A percentile compares a stretch with the other conserved stretches of the same genome.
These are phyloP conservation scores for Mycena haematopus DNA, from an alignment of 768 basidiomycete species.

Conservation along the genomic window DNA sequence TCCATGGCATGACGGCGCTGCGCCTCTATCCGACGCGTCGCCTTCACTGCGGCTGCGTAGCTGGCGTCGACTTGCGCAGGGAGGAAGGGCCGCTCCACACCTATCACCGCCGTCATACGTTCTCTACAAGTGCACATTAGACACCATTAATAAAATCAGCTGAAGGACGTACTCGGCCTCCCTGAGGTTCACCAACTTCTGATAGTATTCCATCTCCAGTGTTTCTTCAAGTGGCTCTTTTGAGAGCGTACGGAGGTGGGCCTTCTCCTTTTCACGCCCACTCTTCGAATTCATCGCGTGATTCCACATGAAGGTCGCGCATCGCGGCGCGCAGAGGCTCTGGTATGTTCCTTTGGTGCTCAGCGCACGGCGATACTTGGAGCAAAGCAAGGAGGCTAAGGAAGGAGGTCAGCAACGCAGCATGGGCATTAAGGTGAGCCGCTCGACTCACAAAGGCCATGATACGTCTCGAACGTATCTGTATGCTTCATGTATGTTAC, in stretches of 20 bases:
- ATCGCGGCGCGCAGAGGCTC: not conserved
- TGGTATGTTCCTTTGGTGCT: not conserved
- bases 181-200: not conserved
- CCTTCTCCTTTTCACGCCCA: slow-evolving; percentile 5
- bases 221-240: slow-evolving; percentile 25
- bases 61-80: not conserved
- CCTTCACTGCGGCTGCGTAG: not conserved
- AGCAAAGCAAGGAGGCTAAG: not conserved
- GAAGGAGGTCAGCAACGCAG: not conserved
- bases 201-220: slow-evolving; percentile 5
- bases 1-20: slow-evolving; percentile 2
- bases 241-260: not conserved
- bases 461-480: slow-evolving; percentile 2
- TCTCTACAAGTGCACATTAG: not conserved
- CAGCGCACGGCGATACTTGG: slow-evolving; percentile 1
- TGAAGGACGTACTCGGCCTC: not conserved
- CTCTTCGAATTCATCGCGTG: not conserved
- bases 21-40: not conserved
- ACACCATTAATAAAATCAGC: too few relatives aligned
- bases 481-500: not conserved
- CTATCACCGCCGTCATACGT: not conserved
- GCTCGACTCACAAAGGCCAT: not conserved
- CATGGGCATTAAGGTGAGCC: not conserved
- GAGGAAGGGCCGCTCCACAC: not conserved
- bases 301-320: not conserved